A percentile compares a stretch with the other conserved stretches of the same genome.
phyloP scores from a whole-genome alignment of 2,329 filamentous ascomycete genomes.

The Celoporthe dispersa region DNA sequence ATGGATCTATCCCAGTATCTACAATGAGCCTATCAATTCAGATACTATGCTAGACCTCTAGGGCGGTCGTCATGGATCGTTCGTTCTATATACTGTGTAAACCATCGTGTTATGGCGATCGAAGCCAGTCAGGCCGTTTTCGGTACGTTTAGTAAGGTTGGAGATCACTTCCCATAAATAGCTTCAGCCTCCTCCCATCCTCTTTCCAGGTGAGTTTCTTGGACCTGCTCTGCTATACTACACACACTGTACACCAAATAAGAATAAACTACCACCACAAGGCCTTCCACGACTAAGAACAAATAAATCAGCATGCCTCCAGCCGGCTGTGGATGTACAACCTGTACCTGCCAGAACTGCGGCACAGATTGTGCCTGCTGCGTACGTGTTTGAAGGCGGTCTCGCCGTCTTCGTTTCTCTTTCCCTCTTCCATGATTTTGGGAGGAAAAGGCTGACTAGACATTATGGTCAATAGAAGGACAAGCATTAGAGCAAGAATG shows the following conservation, averaged over 20 bases:
- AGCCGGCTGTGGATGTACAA: conserved; percentile 21
- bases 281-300: too few relatives aligned
- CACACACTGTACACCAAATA: background rate
- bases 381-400: conserved; percentile 14
- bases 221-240: background rate
- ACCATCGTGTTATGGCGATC: background rate
- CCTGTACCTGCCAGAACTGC: conserved; percentile 23
- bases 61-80: background rate
- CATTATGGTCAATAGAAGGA: conserved; percentile 14
- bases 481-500: conserved; percentile 14
- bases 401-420: background rate
- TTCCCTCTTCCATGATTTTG: background rate
- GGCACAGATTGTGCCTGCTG: conserved; percentile 22
- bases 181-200: background rate
- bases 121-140: background rate
- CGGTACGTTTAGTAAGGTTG: background rate
- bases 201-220: background rate
- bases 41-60: background rate
- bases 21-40: background rate
- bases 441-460: background rate
- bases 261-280: background rate
- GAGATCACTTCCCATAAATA: background rate
- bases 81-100: background rate
- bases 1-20: background rate
- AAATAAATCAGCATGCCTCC: conserved; percentile 20